Base-by-base conservation (phyloP, 768 basidiomycete species). In the Polyporus arcularius region DNA sequence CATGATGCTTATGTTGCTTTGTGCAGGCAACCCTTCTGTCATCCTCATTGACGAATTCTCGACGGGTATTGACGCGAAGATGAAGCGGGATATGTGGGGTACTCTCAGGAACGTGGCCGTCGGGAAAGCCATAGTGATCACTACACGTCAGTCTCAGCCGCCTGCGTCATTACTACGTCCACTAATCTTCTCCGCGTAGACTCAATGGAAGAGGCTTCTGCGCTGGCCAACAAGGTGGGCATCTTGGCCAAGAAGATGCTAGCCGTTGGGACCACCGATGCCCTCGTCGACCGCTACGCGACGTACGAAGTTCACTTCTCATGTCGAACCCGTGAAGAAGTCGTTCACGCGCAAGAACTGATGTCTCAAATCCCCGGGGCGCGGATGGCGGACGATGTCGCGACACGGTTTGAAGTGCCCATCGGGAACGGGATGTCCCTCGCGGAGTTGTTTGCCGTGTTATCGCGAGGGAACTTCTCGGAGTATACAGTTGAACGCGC, bases 191-290 rank as follows among this genome's bases (percentile, higher is more conserved):
- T 15, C 5, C 31, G 10, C 40, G 2, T 67, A 86, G 89, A 91
- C 71, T 90, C 88, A 0, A 92, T 92, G 90, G 90, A 91, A 72
- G 90, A 93, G 72, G 90, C 89, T 2, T 88, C 89, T 15, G 88
- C 88, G 6, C 76, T 92, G 2, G 87, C 90, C 2, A 87, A 79
- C 67, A 85, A 86, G 68, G 90, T 92, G 16, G 89, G 88, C 18
- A 92, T 92, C 55, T 73, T 93, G 11, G 88, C 90, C 1, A 85
- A 84, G 57, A 81, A 80, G 51, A 77, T 92, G 75, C 80, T 92
- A 1, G 90, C 89, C 62, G 77, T 91, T 51, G 89, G 88, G 1
- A 86, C 88, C 3, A 85, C 82, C 0, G 80, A 83, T 28, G 78
- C 80, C 4, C 81, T 92, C 5, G 84, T 84, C 1, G 76, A 82